Conservation (phyloP, 164 flowering plant genomes). For the Hamamelis virginiana region DNA sequence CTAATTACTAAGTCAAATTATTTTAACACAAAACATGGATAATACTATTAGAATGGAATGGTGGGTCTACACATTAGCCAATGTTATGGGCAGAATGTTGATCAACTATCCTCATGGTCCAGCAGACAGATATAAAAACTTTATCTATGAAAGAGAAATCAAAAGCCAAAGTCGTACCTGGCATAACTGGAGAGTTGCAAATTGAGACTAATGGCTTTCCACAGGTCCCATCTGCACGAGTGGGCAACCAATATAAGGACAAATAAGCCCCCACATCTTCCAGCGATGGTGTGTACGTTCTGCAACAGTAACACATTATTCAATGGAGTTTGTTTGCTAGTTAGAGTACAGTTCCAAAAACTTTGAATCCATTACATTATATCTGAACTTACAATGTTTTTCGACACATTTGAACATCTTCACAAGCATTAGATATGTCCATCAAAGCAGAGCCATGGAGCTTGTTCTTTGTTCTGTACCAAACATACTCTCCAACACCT, state of each 20-base stretch:
- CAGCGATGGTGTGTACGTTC: constrained; percentile 75
- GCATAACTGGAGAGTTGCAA: constrained; percentile 57
- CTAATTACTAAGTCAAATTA: too few relatives aligned
- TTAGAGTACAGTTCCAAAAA: background rate
- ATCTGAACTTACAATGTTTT: constrained; percentile 56
- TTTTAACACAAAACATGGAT: background rate
- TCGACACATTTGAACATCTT: constrained; percentile 48
- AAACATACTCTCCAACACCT: constrained; percentile 74
- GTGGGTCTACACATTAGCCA: background rate
- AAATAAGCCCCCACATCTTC: constrained; percentile 91
- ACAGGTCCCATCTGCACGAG: constrained; percentile 72
- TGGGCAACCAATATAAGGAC: constrained; percentile 82
- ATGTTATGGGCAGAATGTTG: background rate
- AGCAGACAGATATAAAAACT: background rate
- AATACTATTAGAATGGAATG: background rate
- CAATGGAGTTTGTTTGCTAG: background rate
- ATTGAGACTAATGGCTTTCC: constrained; percentile 72
- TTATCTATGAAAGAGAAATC: background rate
- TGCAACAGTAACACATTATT: constrained; percentile 28
- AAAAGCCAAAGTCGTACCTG: constrained; percentile 48
- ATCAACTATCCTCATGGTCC: background rate
- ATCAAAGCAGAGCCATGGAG: constrained; percentile 50
- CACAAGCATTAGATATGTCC: constrained; percentile 38
- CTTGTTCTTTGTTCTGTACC: constrained; percentile 69
- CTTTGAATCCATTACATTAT: background rate